Conservation (phyloP, 2,329 filamentous ascomycete genomes). For the Colletotrichum sp. region DNA sequence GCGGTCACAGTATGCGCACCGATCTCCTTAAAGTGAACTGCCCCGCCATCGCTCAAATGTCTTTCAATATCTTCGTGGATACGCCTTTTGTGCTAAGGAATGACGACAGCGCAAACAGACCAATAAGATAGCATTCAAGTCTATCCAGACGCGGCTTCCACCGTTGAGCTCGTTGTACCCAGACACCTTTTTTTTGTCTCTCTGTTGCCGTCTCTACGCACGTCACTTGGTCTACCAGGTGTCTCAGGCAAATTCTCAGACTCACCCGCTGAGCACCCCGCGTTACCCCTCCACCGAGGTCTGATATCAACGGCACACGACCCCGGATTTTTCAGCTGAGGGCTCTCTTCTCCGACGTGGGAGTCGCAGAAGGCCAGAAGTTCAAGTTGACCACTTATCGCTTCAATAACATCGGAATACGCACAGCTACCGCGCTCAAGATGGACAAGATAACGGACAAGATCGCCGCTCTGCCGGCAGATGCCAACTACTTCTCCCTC, state of each 20-base stretch:
- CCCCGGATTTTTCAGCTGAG: neutral
- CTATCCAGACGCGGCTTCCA: neutral
- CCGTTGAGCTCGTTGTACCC: neutral
- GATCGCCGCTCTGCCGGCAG: slow-evolving; percentile 84
- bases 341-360: neutral
- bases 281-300: slow-evolving; percentile 8
- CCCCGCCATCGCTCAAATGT: slow-evolving; percentile 12
- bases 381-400: neutral
- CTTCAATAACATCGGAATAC: neutral
- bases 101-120: slow-evolving; percentile 16
- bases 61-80: slow-evolving; percentile 17
- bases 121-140: slow-evolving; percentile 4
- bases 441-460: slow-evolving; percentile 96
- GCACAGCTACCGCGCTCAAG: slow-evolving; percentile 2
- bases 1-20: slow-evolving; percentile 2
- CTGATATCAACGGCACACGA: neutral
- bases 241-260: neutral
- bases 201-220: neutral
- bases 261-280: neutral
- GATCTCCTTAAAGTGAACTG: neutral
- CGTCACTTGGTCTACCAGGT: neutral
- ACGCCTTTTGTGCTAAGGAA: slow-evolving; percentile 5
- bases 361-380: neutral
- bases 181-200: neutral
- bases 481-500: slow-evolving; percentile 89